These are phyloP conservation scores for Trichocladium uniseriatum DNA, from an alignment of 495 filamentous ascomycete species.

Conservation along the genomic window DNA sequence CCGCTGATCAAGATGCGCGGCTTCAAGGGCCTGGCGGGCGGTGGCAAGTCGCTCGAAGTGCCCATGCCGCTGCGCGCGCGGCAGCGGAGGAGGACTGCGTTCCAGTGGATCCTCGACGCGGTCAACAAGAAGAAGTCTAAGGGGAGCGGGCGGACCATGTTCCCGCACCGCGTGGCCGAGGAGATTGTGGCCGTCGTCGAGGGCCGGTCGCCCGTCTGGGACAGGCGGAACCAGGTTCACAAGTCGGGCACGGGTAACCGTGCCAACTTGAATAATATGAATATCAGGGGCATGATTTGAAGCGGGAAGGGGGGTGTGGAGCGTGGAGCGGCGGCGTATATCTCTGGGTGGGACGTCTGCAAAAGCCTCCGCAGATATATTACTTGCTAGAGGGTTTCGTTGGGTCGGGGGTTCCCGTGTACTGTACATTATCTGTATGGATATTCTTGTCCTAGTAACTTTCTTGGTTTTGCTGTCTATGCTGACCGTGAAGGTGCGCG, in stretches of 20 bases:
- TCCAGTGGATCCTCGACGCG: conserved; percentile 79
- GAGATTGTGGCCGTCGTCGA: conserved; percentile 84
- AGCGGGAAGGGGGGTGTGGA: background rate
- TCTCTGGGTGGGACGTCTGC: background rate
- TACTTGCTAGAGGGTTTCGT: background rate
- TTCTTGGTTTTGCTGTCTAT: too few relatives aligned
- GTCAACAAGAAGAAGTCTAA: conserved; percentile 60
- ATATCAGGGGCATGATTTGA: conserved; percentile 8
- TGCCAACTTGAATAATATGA: conserved; percentile 51
- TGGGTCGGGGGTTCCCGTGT: background rate
- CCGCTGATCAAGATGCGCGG: conserved; percentile 71
- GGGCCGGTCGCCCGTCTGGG: conserved; percentile 76
- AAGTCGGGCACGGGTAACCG: conserved; percentile 62
- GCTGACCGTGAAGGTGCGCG: too few relatives aligned
- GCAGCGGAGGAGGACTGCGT: conserved; percentile 66
- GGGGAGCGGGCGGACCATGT: conserved; percentile 51
- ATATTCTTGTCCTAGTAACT: background rate
- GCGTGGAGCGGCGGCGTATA: background rate
- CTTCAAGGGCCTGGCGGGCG: conserved; percentile 71
- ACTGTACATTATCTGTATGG: conserved; percentile 11
- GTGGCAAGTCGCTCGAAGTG: conserved; percentile 73
- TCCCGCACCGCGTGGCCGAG: conserved; percentile 73
- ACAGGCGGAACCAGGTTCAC: conserved; percentile 60
- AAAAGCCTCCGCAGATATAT: background rate
- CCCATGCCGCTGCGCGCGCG: conserved; percentile 65